Conservation (phyloP, 2,329 filamentous ascomycete genomes). For the Ophiocordyceps australis region DNA sequence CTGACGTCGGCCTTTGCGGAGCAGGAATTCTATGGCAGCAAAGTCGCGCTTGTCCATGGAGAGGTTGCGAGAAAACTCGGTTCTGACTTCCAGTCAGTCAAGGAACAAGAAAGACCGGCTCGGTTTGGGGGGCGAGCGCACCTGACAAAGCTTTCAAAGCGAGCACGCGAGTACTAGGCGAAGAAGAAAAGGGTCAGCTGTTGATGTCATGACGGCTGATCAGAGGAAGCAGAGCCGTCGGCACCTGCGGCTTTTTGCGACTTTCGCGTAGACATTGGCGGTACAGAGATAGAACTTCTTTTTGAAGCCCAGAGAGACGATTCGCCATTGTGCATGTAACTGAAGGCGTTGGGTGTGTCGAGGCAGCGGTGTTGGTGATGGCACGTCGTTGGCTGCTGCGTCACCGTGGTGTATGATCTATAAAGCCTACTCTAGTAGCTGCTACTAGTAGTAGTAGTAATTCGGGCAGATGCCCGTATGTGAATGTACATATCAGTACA, state of each 20-base stretch:
- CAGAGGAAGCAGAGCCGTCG: no score
- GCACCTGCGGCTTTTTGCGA: slow-evolving; percentile 59
- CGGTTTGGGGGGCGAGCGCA: slow-evolving; percentile 18
- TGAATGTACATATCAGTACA: no score
- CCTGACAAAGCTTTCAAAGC: slow-evolving; percentile 49
- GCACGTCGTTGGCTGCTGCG: no score
- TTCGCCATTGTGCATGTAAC: slow-evolving; percentile 2
- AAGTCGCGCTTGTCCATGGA: slow-evolving; percentile 70
- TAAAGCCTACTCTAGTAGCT: no score
- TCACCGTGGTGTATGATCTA: no score
- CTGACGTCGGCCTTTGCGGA: slow-evolving; percentile 67
- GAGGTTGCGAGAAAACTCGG: slow-evolving; percentile 59
- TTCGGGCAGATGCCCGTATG: no score
- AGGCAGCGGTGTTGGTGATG: no score
- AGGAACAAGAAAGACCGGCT: no score
- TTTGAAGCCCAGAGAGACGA: slow-evolving; percentile 74
- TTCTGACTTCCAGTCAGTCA: slow-evolving; percentile 1
- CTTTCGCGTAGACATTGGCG: slow-evolving; percentile 69
- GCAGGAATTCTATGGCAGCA: slow-evolving; percentile 63
- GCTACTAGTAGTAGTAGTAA: no score
- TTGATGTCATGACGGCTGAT: no score
- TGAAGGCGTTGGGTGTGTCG: no score
- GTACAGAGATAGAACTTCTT: slow-evolving; percentile 74
- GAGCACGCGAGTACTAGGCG: slow-evolving; percentile 33
- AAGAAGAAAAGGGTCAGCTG: slow-evolving; percentile 3